phyloP scores from a whole-genome alignment of 2,329 filamentous ascomycete genomes.

The Tolypocladium endophyticum region DNA sequence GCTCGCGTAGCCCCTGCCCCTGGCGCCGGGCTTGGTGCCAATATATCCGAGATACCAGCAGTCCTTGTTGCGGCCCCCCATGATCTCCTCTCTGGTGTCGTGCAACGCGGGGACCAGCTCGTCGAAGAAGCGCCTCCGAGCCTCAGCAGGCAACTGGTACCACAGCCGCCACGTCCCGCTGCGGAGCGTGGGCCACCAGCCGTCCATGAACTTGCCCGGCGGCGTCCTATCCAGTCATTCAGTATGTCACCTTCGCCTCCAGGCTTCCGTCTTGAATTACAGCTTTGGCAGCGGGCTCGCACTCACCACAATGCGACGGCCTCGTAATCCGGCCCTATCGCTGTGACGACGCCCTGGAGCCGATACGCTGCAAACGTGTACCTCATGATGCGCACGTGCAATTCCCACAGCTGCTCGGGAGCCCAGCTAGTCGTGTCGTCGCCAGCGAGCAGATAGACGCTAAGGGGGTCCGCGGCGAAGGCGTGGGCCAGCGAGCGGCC shows the following conservation, averaged over 20 bases:
- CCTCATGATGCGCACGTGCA: conserved; percentile 68
- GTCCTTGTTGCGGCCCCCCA: conserved; percentile 55
- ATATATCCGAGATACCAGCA: conserved; percentile 80
- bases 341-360: conserved; percentile 62
- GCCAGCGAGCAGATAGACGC: conserved; percentile 63
- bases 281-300: neutral
- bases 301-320: conserved; percentile 70
- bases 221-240: conserved; percentile 48
- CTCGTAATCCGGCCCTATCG: conserved; percentile 65
- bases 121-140: conserved; percentile 61
- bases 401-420: conserved; percentile 60
- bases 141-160: conserved; percentile 64
- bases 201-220: conserved; percentile 63
- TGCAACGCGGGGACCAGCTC: conserved; percentile 70
- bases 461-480: conserved; percentile 65
- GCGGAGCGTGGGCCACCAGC: conserved; percentile 59
- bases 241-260: neutral
- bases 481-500: conserved; percentile 64
- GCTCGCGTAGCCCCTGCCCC: conserved; percentile 62
- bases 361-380: conserved; percentile 69
- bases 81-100: conserved; percentile 57
- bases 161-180: conserved; percentile 69
- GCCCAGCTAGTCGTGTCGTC: conserved; percentile 54
- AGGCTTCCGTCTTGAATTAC: too few relatives aligned
- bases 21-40: conserved; percentile 60